These are phyloP conservation scores for Sporothrix sp. DNA, from an alignment of 2,329 filamentous ascomycete species.

Conservation along the genomic window DNA sequence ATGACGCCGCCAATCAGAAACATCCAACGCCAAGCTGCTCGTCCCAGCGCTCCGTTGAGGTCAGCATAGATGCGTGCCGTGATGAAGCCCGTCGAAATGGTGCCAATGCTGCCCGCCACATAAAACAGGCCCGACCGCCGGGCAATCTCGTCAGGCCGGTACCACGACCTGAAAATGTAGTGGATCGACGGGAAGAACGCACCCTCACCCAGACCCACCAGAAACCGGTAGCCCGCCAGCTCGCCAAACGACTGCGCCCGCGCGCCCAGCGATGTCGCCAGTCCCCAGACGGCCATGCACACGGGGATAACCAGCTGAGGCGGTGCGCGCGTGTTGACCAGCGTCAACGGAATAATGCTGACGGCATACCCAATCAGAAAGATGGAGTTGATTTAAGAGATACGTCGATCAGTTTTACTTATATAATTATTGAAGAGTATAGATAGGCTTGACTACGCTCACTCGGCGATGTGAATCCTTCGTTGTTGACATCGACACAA, in stretches of 20 bases:
- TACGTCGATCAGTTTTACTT: too few species aligned
- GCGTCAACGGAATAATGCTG: conserved; percentile 27
- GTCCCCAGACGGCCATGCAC: conserved; percentile 18
- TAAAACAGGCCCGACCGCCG: conserved; percentile 8
- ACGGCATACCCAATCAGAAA: conserved; percentile 54
- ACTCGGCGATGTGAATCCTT: too few species aligned
- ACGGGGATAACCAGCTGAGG: conserved; percentile 26
- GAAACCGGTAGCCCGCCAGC: conserved; percentile 8
- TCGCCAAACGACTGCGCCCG: not conserved
- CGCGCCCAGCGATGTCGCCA: not conserved
- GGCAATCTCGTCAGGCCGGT: conserved; percentile 9
- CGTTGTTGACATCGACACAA: too few species aligned
- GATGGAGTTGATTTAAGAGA: conserved; percentile 37
- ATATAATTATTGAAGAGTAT: too few species aligned
- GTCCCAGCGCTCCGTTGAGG: conserved; percentile 25
- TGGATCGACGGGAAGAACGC: conserved; percentile 10
- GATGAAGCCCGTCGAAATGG: conserved; percentile 6
- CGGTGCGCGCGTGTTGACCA: conserved; percentile 26
- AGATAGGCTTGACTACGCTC: too few species aligned
- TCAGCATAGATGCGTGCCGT: conserved; percentile 27
- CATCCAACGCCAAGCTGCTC: conserved; percentile 31
- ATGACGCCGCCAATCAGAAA: conserved; percentile 31
- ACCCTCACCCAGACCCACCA: conserved; percentile 6
- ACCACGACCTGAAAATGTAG: conserved; percentile 8
- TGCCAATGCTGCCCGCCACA: conserved; percentile 21